phyloP scores from a whole-genome alignment of 176 grass and related monocot genomes.

The Tillandsia fasciculata region DNA sequence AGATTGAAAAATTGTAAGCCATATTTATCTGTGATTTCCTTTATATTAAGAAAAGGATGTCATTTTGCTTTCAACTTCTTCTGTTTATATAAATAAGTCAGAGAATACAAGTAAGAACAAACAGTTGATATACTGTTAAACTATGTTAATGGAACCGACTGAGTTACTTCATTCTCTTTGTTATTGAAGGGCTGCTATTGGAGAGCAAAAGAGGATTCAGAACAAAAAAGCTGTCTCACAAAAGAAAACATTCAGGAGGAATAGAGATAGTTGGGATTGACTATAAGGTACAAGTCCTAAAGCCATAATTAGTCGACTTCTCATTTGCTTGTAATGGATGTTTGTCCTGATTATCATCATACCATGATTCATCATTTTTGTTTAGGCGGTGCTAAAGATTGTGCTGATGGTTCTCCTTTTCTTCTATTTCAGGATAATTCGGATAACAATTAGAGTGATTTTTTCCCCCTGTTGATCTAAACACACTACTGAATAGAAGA shows the following conservation, averaged over 20 bases:
- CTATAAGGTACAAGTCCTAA: neutral
- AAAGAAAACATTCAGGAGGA: slow-evolving; percentile 78
- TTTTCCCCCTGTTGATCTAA: neutral
- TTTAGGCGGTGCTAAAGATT: neutral
- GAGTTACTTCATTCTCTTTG: slow-evolving; percentile 4
- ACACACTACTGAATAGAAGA: no score
- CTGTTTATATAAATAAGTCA: neutral
- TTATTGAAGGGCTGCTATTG: slow-evolving; percentile 52
- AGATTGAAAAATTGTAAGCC: slow-evolving; percentile 86
- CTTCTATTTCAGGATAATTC: neutral
- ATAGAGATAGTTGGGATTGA: slow-evolving; percentile 68
- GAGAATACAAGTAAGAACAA: slow-evolving; percentile 1
- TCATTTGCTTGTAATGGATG: no score
- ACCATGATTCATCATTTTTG: neutral
- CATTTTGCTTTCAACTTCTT: slow-evolving; percentile 11
- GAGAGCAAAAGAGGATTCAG: slow-evolving; percentile 84
- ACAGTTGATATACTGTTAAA: neutral
- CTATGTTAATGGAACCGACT: neutral
- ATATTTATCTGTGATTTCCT: neutral
- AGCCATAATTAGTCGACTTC: neutral
- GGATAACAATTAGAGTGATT: neutral
- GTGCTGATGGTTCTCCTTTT: neutral
- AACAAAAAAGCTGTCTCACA: slow-evolving; percentile 74
- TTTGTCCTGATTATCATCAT: no score
- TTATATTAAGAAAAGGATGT: neutral